phyloP scores from a whole-genome alignment of 2,329 filamentous ascomycete genomes.

The Boeremia exigua region DNA sequence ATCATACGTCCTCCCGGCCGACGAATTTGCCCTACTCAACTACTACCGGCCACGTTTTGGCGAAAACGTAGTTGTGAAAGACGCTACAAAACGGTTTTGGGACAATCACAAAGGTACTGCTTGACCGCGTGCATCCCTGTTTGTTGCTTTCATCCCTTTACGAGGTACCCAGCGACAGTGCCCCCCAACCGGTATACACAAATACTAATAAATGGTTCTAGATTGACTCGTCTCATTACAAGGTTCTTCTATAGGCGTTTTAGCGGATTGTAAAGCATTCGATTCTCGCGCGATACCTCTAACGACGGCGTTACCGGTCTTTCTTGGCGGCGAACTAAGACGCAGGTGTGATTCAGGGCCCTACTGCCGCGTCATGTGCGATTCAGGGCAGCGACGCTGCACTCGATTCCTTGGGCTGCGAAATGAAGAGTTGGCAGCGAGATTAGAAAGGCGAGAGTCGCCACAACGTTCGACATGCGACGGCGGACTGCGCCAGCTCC shows the following conservation, averaged over 20 bases:
- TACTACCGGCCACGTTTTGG: conserved; percentile 75
- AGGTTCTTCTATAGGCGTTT: conserved; percentile 22
- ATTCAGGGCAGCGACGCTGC: conserved; percentile 28
- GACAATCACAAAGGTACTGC: conserved; percentile 50
- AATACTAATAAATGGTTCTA: conserved; percentile 3
- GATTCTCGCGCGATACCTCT: conserved; percentile 35
- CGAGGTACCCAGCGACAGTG: conserved; percentile 12
- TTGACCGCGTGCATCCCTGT: conserved; percentile 16
- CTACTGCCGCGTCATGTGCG: conserved; percentile 23
- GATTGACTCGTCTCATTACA: conserved; percentile 11
- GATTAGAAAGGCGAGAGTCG: conserved; percentile 16
- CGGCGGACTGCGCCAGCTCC: conserved; percentile 23
- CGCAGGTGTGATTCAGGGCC: conserved; percentile 17
- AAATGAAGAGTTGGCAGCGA: conserved; percentile 16
- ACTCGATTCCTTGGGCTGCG: conserved; percentile 20
- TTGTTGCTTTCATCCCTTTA: conserved; percentile 5
- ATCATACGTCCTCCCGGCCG: conserved; percentile 74
- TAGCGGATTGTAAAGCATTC: conserved; percentile 18
- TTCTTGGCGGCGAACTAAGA: conserved; percentile 21
- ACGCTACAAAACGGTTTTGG: conserved; percentile 65
- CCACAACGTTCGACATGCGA: conserved; percentile 19
- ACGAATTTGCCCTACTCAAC: conserved; percentile 88
- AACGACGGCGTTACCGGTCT: conserved; percentile 38
- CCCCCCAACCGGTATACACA: neutral
- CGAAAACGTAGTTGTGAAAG: conserved; percentile 57